Evolutionary conservation across 73 alveolate genomes (phyloP).

Genomic region (Symbiodinium pilosum): DNA sequence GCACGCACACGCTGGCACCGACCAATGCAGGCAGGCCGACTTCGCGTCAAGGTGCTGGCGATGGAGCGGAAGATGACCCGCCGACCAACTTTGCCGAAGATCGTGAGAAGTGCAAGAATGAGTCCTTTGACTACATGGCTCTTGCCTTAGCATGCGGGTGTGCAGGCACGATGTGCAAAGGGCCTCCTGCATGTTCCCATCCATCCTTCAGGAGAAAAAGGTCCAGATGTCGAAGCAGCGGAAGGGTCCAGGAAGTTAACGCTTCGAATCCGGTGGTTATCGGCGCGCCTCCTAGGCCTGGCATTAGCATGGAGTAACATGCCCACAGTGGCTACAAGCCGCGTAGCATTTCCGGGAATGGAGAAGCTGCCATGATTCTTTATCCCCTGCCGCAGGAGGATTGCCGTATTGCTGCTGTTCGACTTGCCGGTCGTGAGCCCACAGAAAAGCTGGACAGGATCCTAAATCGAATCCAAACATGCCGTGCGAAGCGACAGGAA

Average conservation of each 20-base stretch:
- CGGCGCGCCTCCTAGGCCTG: background rate
- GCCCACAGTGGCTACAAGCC: background rate
- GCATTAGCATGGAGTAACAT: background rate
- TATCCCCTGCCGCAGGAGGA: background rate
- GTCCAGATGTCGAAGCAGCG: background rate
- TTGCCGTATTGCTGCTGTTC: background rate
- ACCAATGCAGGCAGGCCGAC: slow-evolving; percentile 50
- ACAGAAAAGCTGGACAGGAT: too few species aligned
- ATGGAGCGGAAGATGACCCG: slow-evolving; percentile 66
- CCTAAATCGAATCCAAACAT: too few species aligned
- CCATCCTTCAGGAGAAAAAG: background rate
- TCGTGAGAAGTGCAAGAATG: slow-evolving; percentile 44
- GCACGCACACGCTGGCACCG: too few species aligned
- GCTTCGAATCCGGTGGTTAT: background rate
- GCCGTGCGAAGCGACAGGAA: too few species aligned
- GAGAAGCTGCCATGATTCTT: background rate
- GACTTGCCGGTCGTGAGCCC: too few species aligned
- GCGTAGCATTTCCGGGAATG: background rate
- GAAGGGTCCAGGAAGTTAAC: background rate
- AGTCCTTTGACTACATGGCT: background rate
- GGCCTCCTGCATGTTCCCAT: too few species aligned
- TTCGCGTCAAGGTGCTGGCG: slow-evolving; percentile 72
- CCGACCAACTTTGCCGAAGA: slow-evolving; percentile 47
- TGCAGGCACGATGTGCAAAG: too few species aligned
- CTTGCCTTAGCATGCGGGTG: too few species aligned